These are phyloP conservation scores for Hyaloscypha hepaticicola DNA, from an alignment of 495 filamentous ascomycete genomes.

Conservation along the genomic window DNA sequence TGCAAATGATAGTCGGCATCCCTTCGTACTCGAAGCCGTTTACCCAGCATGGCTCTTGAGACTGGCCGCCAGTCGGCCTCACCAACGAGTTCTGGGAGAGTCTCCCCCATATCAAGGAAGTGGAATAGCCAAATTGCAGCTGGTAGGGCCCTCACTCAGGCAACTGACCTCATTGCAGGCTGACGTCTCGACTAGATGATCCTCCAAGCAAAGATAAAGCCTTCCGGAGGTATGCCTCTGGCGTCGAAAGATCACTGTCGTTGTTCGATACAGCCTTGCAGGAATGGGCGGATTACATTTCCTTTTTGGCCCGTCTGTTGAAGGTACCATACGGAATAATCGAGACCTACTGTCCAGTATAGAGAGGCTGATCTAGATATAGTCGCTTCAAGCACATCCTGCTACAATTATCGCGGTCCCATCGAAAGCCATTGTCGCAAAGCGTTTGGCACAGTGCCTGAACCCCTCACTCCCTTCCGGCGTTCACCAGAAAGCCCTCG, in stretches of 20 bases:
- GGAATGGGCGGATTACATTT: conserved; percentile 99
- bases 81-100: conserved; percentile 74
- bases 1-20: conserved; percentile 12
- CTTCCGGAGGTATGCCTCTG: conserved; percentile 86
- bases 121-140: conserved; percentile 53
- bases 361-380: conserved; percentile 18
- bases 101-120: conserved; percentile 63
- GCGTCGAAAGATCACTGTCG: conserved; percentile 82
- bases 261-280: conserved; percentile 91
- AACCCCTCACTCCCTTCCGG: conserved; percentile 91
- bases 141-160: conserved; percentile 35
- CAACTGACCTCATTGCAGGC: neutral
- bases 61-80: conserved; percentile 67
- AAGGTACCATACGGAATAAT: conserved; percentile 57
- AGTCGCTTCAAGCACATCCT: conserved; percentile 89
- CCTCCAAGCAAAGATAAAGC: conserved; percentile 79
- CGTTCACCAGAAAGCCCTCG: conserved; percentile 96
- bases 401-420: conserved; percentile 67
- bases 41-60: conserved; percentile 51
- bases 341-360: neutral
- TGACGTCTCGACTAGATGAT: conserved; percentile 48
- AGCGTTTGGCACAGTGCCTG: conserved; percentile 90
- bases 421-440: conserved; percentile 79
- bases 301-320: conserved; percentile 85
- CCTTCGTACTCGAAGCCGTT: conserved; percentile 10